Evolutionary conservation across 2,329 filamentous ascomycete genomes (phyloP).

Genomic region (Monosporascus sp.): DNA sequence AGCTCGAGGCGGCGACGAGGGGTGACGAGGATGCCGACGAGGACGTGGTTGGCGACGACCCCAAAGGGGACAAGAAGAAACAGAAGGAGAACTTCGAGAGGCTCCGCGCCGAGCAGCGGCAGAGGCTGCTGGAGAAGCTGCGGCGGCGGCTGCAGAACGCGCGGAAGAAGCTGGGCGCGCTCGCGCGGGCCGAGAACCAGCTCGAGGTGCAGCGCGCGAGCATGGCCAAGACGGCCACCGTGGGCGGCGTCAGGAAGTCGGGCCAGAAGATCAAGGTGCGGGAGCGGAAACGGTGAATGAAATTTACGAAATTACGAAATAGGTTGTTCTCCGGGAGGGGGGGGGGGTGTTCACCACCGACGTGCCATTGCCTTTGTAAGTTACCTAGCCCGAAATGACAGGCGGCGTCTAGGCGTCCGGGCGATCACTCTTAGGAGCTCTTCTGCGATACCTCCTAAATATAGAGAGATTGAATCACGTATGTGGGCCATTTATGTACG

Average conservation of each 20-base stretch:
- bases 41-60: slow-evolving; percentile 17
- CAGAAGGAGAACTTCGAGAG: slow-evolving; percentile 27
- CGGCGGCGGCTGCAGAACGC: slow-evolving; percentile 44
- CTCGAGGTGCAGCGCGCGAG: slow-evolving; percentile 55
- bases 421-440: background rate
- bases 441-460: background rate
- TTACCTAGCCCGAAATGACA: background rate
- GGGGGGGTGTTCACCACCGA: no score
- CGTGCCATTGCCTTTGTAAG: no score
- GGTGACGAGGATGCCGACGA: slow-evolving; percentile 18
- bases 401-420: background rate
- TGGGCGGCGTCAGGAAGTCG: slow-evolving; percentile 52
- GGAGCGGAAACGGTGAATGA: slow-evolving; percentile 51
- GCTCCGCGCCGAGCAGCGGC: slow-evolving; percentile 34
- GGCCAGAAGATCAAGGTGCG: slow-evolving; percentile 60
- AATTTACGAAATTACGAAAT: no score
- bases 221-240: slow-evolving; percentile 61
- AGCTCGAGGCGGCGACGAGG: slow-evolving; percentile 12
- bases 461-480: no score
- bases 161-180: slow-evolving; percentile 47
- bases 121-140: slow-evolving; percentile 39
- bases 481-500: no score
- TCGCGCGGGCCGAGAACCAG: slow-evolving; percentile 51
- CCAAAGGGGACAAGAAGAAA: slow-evolving; percentile 9
- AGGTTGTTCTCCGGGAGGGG: no score